Conservation (phyloP, 192 early-diverging fungal genomes). For the Backusella australiensis region DNA sequence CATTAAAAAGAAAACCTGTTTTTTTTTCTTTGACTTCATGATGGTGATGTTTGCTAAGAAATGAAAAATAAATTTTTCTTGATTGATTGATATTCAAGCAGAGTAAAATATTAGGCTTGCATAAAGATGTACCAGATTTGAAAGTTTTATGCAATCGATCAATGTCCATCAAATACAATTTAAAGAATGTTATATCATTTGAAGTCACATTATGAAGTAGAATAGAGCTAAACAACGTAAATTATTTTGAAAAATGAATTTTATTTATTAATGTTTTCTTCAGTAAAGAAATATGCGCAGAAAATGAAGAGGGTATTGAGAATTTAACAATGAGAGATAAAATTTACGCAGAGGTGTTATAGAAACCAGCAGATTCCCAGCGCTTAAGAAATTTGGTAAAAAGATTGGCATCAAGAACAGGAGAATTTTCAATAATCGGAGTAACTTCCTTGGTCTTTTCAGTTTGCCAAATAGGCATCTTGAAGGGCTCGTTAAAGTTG, state of each 20-base stretch:
- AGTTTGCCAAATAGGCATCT: constrained; percentile 25
- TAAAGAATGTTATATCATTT: no score
- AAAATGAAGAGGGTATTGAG: not conserved
- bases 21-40: no score
- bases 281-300: not conserved
- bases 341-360: not conserved
- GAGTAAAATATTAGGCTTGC: no score
- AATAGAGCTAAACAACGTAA: no score
- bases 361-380: constrained; percentile 21
- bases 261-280: not conserved
- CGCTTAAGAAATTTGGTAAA: constrained; percentile 5
- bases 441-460: constrained; percentile 1
- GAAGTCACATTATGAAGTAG: no score
- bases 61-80: no score
- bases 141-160: no score
- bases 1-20: no score
- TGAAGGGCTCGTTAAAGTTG: not conserved
- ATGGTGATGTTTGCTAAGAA: no score
- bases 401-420: not conserved
- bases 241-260: not conserved
- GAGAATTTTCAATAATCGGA: not conserved
- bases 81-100: no score
- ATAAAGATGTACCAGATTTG: no score
- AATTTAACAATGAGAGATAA: not conserved
- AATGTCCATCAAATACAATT: no score